A percentile compares a stretch with the other conserved stretches of the same genome.
These are phyloP conservation scores for Amphichorda felina DNA, from an alignment of 2,329 filamentous ascomycete species.

Conservation along the genomic window DNA sequence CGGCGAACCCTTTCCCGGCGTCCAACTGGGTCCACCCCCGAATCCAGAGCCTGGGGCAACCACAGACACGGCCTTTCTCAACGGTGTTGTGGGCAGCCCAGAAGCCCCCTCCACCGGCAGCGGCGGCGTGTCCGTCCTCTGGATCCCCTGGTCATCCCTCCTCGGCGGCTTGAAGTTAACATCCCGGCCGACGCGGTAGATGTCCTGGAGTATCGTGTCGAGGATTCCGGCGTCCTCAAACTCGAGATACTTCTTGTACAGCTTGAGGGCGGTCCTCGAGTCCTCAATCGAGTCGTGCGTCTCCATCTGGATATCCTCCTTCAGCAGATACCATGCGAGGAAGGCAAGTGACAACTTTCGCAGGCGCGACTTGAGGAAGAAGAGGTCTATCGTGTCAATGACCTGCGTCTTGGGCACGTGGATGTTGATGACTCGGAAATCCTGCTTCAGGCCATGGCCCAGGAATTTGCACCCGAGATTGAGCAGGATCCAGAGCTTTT, in stretches of 20 bases:
- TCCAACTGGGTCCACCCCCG: constrained; percentile 27
- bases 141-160: constrained; percentile 29
- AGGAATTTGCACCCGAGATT: constrained; percentile 92
- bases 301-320: constrained; percentile 86
- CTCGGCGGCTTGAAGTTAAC: constrained; percentile 39
- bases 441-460: constrained; percentile 84
- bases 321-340: constrained; percentile 80
- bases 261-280: constrained; percentile 75
- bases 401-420: constrained; percentile 84
- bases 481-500: constrained; percentile 92
- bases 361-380: constrained; percentile 68
- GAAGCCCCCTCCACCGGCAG: constrained; percentile 21
- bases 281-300: constrained; percentile 96
- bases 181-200: constrained; percentile 49
- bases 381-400: constrained; percentile 88
- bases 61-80: constrained; percentile 19
- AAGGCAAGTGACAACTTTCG: constrained; percentile 89
- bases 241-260: constrained; percentile 84
- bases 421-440: constrained; percentile 97
- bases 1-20: constrained; percentile 31
- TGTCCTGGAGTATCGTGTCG: constrained; percentile 73
- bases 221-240: constrained; percentile 78
- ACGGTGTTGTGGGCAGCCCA: constrained; percentile 32
- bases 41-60: constrained; percentile 21
- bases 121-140: constrained; percentile 43